phyloP scores from a whole-genome alignment of 78 protist genomes.

The Planoprotostelium fungivorum region DNA sequence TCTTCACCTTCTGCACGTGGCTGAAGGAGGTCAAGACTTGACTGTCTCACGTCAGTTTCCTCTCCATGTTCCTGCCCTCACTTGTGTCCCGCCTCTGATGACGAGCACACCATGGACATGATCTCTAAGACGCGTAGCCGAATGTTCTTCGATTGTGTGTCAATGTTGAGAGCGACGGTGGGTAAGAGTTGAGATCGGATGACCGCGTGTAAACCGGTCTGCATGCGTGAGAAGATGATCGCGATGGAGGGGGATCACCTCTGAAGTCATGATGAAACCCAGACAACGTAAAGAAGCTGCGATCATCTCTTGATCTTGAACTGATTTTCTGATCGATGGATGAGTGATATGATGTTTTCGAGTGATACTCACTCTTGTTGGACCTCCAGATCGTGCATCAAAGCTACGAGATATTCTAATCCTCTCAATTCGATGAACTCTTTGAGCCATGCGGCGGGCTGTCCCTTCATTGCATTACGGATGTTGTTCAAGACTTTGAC shows the following conservation, averaged over 20 bases:
- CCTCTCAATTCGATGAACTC: neutral
- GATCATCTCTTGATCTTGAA: neutral
- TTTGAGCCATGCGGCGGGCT: neutral
- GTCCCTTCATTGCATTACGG: neutral
- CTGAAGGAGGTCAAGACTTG: neutral
- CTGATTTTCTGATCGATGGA: neutral
- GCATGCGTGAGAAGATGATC: neutral
- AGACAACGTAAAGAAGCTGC: neutral
- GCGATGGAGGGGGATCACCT: neutral
- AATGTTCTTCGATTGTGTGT: neutral
- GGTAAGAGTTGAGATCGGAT: neutral
- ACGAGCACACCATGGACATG: neutral
- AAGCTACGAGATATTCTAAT: neutral
- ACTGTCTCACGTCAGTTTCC: neutral
- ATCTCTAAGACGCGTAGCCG: neutral
- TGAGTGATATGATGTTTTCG: no score
- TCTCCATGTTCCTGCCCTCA: neutral
- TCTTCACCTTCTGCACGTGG: neutral
- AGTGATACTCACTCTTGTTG: neutral
- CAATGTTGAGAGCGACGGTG: neutral
- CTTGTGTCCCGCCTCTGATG: neutral
- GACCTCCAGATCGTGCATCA: neutral
- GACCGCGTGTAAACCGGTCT: neutral
- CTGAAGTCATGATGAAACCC: neutral
- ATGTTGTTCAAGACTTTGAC: neutral